These are phyloP conservation scores for Mycosphaerella arachidis DNA, from an alignment of 2,329 filamentous ascomycete genomes.

Conservation along the genomic window DNA sequence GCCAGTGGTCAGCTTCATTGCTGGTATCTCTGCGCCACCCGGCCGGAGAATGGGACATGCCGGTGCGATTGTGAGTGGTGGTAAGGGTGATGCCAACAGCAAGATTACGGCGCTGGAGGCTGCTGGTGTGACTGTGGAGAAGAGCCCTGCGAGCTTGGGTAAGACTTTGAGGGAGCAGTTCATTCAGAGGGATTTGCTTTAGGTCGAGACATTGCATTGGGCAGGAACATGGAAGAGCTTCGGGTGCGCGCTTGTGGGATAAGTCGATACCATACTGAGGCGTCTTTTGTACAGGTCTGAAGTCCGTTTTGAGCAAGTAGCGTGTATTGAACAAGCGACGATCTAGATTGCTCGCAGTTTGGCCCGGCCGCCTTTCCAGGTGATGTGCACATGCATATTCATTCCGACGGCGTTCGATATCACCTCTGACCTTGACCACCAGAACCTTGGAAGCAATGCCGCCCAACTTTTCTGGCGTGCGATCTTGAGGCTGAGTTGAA, in stretches of 20 bases:
- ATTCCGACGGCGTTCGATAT: no score
- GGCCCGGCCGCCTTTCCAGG: no score
- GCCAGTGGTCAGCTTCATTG: conserved; percentile 97
- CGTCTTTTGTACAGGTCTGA: conserved; percentile 41
- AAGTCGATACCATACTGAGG: conserved; percentile 23
- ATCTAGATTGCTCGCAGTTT: neutral
- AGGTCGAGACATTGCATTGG: conserved; percentile 37
- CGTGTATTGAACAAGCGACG: neutral
- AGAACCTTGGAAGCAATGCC: no score
- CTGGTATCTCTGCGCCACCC: conserved; percentile 93
- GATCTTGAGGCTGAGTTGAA: no score
- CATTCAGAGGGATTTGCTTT: conserved; percentile 91
- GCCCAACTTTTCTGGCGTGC: no score
- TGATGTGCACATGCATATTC: no score
- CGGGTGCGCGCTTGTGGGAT: neutral
- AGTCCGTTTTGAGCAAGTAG: neutral
- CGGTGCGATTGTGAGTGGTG: conserved; percentile 93
- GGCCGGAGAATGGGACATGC: conserved; percentile 98
- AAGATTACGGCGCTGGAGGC: conserved; percentile 94
- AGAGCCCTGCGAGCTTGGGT: conserved; percentile 84
- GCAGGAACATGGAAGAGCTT: neutral
- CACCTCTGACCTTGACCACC: no score
- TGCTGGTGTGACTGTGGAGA: conserved; percentile 93
- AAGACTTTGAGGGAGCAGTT: conserved; percentile 95
- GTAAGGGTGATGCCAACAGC: conserved; percentile 95